These are phyloP conservation scores for Oxytropis ochrocephala DNA, from an alignment of 306 rosid species.

Conservation along the genomic window DNA sequence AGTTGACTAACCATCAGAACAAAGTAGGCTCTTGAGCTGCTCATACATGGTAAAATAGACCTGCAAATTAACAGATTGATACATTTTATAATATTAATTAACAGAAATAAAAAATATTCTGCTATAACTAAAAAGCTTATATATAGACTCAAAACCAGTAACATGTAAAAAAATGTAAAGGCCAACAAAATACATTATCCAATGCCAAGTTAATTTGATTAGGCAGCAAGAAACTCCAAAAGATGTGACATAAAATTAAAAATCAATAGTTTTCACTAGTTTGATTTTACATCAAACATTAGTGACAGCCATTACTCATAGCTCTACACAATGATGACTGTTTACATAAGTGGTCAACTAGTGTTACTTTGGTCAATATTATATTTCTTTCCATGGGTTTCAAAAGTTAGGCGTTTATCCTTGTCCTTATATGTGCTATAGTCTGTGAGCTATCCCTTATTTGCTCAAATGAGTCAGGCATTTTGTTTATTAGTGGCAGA, in stretches of 20 bases:
- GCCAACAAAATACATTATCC: neutral
- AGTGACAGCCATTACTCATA: neutral
- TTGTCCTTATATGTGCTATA: neutral
- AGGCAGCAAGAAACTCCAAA: neutral
- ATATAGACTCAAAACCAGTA: neutral
- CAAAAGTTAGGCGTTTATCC: neutral
- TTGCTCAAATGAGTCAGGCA: neutral
- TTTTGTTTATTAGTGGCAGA: neutral
- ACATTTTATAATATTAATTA: neutral
- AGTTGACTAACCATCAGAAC: constrained; percentile 48
- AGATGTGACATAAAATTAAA: neutral
- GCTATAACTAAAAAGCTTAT: neutral
- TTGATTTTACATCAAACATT: neutral
- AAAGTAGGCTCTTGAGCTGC: constrained; percentile 54
- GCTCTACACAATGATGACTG: neutral
- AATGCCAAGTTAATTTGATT: neutral
- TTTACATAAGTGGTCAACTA: neutral
- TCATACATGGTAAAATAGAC: constrained; percentile 64
- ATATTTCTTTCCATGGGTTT: neutral
- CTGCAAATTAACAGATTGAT: constrained; percentile 29
- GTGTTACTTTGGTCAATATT: neutral
- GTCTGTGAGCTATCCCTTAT: neutral
- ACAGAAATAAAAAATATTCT: neutral
- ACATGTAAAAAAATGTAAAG: neutral
- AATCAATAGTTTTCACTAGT: neutral